phyloP scores from a whole-genome alignment of 1,139 yeast genomes.

The Geotrichum restrictum region DNA sequence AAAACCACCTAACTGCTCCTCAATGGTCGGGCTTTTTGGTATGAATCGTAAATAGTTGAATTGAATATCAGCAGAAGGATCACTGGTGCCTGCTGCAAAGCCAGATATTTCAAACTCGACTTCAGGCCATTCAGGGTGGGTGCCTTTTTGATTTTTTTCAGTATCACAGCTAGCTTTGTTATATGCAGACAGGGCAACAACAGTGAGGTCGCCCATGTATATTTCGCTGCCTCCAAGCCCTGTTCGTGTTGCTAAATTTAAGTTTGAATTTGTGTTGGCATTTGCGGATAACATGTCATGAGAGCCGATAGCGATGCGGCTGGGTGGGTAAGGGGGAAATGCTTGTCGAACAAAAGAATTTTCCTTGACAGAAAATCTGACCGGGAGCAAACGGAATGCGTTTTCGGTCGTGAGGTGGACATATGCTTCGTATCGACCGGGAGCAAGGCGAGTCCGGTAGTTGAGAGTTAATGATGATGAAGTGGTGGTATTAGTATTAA shows the following conservation, averaged over 20 bases:
- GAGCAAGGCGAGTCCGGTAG: conserved; percentile 29
- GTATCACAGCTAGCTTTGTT: background rate
- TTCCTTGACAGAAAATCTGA: conserved; percentile 25
- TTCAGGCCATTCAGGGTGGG: conserved; percentile 10
- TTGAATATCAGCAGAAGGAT: conserved; percentile 12
- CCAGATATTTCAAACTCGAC: conserved; percentile 20
- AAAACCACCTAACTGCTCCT: background rate
- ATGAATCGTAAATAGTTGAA: conserved; percentile 15
- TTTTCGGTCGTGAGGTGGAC: conserved; percentile 28
- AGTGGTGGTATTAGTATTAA: conserved; percentile 29
- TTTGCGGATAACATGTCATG: conserved; percentile 12
- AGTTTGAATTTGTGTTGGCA: no score
- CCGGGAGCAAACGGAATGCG: conserved; percentile 28
- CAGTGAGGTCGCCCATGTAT: conserved; percentile 20
- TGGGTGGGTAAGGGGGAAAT: conserved; percentile 20
- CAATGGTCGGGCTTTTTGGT: background rate
- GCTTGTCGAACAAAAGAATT: conserved; percentile 18
- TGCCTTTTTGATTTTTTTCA: background rate
- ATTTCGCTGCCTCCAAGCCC: conserved; percentile 14
- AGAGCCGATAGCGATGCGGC: conserved; percentile 17
- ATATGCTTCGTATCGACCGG: conserved; percentile 30
- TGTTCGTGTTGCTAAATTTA: no score
- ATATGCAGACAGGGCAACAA: background rate
- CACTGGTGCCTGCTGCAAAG: conserved; percentile 15
- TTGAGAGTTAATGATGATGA: conserved; percentile 28